Conservation (phyloP, 129 eudicot species). For the Oenanthe sinensis region DNA sequence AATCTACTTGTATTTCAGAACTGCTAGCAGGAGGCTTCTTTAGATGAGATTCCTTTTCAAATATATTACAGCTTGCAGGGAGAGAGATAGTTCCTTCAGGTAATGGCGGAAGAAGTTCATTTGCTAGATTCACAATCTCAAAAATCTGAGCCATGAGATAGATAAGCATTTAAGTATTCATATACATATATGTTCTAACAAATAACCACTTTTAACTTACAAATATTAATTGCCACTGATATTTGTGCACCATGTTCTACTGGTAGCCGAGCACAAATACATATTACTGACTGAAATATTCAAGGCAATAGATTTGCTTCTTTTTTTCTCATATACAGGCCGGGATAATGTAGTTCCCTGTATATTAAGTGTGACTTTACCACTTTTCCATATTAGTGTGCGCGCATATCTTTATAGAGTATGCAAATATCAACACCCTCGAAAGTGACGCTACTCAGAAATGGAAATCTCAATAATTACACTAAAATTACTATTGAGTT, state of each 20-base stretch:
- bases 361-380: background rate
- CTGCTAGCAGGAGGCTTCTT: conserved; percentile 48
- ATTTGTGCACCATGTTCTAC: background rate
- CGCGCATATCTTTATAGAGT: background rate
- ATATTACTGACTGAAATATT: background rate
- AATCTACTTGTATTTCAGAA: conserved; percentile 58
- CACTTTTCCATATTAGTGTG: background rate
- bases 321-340: background rate
- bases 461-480: background rate
- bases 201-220: background rate
- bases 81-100: conserved; percentile 87
- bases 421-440: background rate
- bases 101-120: conserved; percentile 95
- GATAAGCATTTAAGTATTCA: background rate
- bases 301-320: background rate
- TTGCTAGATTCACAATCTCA: conserved; percentile 95
- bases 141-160: conserved; percentile 43
- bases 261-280: background rate
- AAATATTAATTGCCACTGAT: background rate
- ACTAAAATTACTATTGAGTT: background rate
- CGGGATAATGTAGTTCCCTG: background rate
- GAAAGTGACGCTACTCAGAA: background rate
- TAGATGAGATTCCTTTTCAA: conserved; percentile 63
- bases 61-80: conserved; percentile 53
- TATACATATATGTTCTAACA: background rate